A percentile compares a stretch with the other conserved stretches of the same genome.
phyloP scores from a whole-genome alignment of 805 yeast species.

The Candida ascalaphidarum region DNA sequence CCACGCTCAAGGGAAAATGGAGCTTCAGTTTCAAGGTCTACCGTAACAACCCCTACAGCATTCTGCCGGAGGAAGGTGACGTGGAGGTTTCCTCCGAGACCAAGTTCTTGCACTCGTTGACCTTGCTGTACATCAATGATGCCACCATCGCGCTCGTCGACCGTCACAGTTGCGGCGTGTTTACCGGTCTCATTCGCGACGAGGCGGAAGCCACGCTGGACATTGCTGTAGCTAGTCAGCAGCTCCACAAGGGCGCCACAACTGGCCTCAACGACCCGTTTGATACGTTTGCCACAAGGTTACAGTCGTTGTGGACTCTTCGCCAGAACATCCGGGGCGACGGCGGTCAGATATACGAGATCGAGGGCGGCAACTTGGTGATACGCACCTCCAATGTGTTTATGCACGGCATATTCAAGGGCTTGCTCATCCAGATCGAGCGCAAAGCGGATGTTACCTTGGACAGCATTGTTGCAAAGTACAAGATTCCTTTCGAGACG shows the following conservation, averaged over 20 bases:
- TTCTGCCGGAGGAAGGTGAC: constrained; percentile 28
- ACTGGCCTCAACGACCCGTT: constrained; percentile 49
- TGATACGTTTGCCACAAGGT: constrained; percentile 46
- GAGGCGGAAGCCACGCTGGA: constrained; percentile 6
- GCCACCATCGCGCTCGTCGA: constrained; percentile 42
- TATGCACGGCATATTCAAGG: constrained; percentile 67
- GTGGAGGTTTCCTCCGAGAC: constrained; percentile 25
- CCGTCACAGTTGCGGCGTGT: constrained; percentile 28
- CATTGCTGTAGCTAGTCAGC: constrained; percentile 23
- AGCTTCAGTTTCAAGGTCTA: constrained; percentile 59
- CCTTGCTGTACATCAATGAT: constrained; percentile 40
- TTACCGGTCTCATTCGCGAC: constrained; percentile 26
- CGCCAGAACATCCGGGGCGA: constrained; percentile 69
- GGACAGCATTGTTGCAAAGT: constrained; percentile 16
- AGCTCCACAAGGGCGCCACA: constrained; percentile 44
- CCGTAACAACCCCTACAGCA: constrained; percentile 49
- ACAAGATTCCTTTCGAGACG: constrained; percentile 33
- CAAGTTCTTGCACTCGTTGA: constrained; percentile 41
- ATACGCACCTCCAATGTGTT: constrained; percentile 64
- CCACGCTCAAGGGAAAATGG: constrained; percentile 58
- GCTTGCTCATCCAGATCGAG: constrained; percentile 57
- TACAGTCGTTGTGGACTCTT: constrained; percentile 62
- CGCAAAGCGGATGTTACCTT: constrained; percentile 11
- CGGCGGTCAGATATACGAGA: constrained; percentile 58
- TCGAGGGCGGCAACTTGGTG: constrained; percentile 43